These are phyloP conservation scores for Coemansia sp. DNA, from an alignment of 192 early-diverging fungal species.

Conservation along the genomic window DNA sequence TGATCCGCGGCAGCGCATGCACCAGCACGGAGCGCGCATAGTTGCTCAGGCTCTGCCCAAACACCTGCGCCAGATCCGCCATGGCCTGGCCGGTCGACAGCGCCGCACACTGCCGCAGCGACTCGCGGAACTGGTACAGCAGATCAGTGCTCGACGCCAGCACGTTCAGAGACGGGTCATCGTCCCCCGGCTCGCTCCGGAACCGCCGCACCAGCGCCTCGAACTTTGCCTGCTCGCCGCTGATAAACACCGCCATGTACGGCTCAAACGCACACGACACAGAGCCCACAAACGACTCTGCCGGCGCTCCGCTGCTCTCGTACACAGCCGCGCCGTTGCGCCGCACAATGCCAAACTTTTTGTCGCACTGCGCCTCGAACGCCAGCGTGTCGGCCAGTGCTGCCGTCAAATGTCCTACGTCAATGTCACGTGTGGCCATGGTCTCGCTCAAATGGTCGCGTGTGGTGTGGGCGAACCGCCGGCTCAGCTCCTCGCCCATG, in stretches of 20 bases:
- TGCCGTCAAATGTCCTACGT: slow-evolving; percentile 72
- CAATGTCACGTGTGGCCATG: slow-evolving; percentile 60
- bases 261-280: slow-evolving; percentile 87
- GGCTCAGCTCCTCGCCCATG: slow-evolving; percentile 58
- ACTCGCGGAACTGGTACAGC: slow-evolving; percentile 88
- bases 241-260: slow-evolving; percentile 84
- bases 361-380: slow-evolving; percentile 84
- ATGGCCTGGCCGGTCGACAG: slow-evolving; percentile 85
- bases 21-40: slow-evolving; percentile 79
- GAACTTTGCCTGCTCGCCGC: slow-evolving; percentile 72
- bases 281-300: slow-evolving; percentile 62
- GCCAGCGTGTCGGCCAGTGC: slow-evolving; percentile 83
- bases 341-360: slow-evolving; percentile 61
- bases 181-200: slow-evolving; percentile 51
- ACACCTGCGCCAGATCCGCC: slow-evolving; percentile 76
- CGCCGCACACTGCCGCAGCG: slow-evolving; percentile 80
- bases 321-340: slow-evolving; percentile 9
- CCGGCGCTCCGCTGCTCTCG: slow-evolving; percentile 6
- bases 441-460: slow-evolving; percentile 63
- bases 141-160: slow-evolving; percentile 88
- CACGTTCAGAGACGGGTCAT: slow-evolving; percentile 64
- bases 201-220: slow-evolving; percentile 47
- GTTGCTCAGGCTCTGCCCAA: slow-evolving; percentile 74
- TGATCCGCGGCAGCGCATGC: slow-evolving; percentile 67
- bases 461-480: slow-evolving; percentile 82